Conservation (phyloP, 768 basidiomycete genomes). For the Filobasidium wieringae region DNA sequence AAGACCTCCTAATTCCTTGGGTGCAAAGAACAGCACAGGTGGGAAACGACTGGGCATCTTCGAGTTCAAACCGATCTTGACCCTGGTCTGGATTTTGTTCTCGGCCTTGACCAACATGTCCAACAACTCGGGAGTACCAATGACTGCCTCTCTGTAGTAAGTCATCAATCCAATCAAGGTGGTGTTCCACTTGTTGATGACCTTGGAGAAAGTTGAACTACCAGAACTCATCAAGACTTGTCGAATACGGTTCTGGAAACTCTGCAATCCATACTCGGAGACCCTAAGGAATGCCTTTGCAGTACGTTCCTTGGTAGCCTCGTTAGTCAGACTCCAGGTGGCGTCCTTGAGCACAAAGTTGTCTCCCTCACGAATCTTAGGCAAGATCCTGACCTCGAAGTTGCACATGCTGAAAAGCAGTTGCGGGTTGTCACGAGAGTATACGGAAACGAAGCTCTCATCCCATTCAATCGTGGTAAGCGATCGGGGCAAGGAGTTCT, state of each 20-base stretch:
- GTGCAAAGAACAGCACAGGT: conserved; percentile 76
- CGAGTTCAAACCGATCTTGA: conserved; percentile 97
- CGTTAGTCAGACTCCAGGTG: conserved; percentile 93
- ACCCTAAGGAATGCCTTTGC: conserved; percentile 97
- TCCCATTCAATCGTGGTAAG: conserved; percentile 99
- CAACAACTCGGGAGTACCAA: conserved; percentile 90
- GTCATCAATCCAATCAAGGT: conserved; percentile 93
- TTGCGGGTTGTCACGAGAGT: conserved; percentile 94
- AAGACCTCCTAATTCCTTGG: conserved; percentile 94
- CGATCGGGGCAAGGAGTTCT: conserved; percentile 87
- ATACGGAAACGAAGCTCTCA: conserved; percentile 92
- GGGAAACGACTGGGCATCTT: conserved; percentile 99
- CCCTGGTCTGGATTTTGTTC: conserved; percentile 99
- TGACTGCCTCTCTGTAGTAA: conserved; percentile 93
- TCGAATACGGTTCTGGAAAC: conserved; percentile 94
- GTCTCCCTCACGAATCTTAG: conserved; percentile 88
- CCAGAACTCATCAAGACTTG: conserved; percentile 94
- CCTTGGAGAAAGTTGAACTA: conserved; percentile 96
- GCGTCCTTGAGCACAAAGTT: conserved; percentile 94
- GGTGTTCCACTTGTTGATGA: conserved; percentile 55
- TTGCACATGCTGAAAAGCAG: conserved; percentile 96
- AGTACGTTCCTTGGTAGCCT: conserved; percentile 92
- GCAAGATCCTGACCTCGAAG: conserved; percentile 96
- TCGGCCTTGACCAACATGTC: conserved; percentile 96
- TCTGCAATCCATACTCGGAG: conserved; percentile 91